Percentiles rank a stretch among this genome's conserved stretches.
phyloP scores from a whole-genome alignment of 306 rosid species.

The Begonia fuchsioides region DNA sequence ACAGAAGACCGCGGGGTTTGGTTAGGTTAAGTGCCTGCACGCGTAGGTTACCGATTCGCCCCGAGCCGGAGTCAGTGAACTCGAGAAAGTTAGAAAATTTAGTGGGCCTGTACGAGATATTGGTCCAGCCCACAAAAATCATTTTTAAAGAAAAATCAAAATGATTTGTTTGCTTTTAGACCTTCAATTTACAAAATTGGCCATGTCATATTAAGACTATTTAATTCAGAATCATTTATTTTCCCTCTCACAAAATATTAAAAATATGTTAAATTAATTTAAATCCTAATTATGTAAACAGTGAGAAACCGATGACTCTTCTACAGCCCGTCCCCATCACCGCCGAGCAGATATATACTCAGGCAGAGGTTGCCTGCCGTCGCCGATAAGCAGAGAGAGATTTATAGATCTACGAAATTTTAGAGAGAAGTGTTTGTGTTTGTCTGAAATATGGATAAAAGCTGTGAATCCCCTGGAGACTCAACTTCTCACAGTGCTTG shows the following conservation, averaged over 20 bases:
- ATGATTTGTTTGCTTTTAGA: too few species aligned
- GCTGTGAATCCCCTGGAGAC: constrained; percentile 25
- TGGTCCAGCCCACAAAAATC: neutral
- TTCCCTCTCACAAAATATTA: too few species aligned
- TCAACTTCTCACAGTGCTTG: constrained; percentile 7
- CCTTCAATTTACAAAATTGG: too few species aligned
- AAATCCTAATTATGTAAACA: too few species aligned
- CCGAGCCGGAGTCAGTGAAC: neutral
- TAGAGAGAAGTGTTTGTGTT: constrained; percentile 11
- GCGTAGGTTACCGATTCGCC: neutral
- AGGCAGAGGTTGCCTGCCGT: neutral
- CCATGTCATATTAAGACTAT: too few species aligned
- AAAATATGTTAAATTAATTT: too few species aligned
- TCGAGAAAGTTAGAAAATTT: neutral
- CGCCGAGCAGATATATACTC: neutral
- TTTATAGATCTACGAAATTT: too few species aligned
- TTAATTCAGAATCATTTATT: too few species aligned
- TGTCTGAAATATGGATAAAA: constrained; percentile 20
- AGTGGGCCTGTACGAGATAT: constrained; percentile 5
- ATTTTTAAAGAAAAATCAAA: too few species aligned
- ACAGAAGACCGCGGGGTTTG: constrained; percentile 1
- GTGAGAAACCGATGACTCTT: neutral
- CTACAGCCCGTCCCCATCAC: neutral
- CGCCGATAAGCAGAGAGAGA: neutral
- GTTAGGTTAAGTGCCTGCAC: constrained; percentile 9